These are phyloP conservation scores for Backusella tuberculispora DNA, from an alignment of 192 early-diverging fungal genomes.

Conservation along the genomic window DNA sequence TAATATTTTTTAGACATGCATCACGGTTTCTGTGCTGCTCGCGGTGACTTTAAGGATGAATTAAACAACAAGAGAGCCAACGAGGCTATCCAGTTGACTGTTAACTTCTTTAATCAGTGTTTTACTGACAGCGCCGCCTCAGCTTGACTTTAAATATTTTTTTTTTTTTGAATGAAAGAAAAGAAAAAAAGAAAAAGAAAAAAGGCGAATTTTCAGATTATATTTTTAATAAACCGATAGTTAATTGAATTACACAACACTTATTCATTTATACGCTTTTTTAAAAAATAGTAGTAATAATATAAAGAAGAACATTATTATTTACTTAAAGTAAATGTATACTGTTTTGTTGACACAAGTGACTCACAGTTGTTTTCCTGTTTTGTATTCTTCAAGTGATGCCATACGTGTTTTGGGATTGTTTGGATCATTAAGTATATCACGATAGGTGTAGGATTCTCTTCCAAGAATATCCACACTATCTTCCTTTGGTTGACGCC, in stretches of 20 bases:
- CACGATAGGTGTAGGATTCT: not conserved
- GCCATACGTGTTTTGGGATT: conserved; percentile 22
- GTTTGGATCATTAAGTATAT: not conserved
- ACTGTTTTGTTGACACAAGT: not conserved
- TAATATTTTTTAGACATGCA: conserved; percentile 35
- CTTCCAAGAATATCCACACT: conserved; percentile 6
- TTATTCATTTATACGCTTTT: too few species aligned
- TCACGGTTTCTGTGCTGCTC: conserved; percentile 61
- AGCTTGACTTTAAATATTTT: not conserved
- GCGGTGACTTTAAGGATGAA: conserved; percentile 56
- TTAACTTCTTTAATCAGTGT: conserved; percentile 47
- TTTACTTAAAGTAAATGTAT: not conserved
- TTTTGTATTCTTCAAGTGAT: conserved; percentile 10
- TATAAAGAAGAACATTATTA: not conserved
- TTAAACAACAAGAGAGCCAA: conserved; percentile 51
- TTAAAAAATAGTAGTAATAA: too few species aligned
- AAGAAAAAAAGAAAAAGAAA: not conserved
- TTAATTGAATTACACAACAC: too few species aligned
- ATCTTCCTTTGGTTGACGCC: conserved; percentile 18
- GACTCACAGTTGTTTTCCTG: not conserved
- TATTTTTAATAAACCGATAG: too few species aligned
- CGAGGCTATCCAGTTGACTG: conserved; percentile 57
- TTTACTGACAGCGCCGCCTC: conserved; percentile 22
- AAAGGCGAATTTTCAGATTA: not conserved
- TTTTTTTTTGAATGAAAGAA: not conserved